A percentile compares a stretch with the other conserved stretches of the same genome.
Conservation (phyloP, 2,329 filamentous ascomycete genomes). For the Colletotrichum tabaci region DNA sequence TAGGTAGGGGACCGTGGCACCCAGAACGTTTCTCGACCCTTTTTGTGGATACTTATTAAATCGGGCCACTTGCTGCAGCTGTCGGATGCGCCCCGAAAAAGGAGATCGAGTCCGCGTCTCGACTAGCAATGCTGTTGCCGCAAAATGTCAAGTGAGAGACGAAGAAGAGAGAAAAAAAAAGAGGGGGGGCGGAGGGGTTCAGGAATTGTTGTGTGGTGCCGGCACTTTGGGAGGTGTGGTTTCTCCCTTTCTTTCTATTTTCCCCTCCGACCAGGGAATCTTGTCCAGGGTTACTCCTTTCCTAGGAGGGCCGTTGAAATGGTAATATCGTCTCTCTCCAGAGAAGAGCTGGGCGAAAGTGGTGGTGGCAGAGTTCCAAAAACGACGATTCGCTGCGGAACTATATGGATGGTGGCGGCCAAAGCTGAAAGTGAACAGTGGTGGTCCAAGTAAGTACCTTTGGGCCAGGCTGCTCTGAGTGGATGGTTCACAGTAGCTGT, state of each 20-base stretch:
- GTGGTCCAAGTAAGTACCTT: constrained; percentile 16
- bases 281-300: background rate
- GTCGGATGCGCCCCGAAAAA: constrained; percentile 41
- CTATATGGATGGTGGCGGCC: constrained; percentile 7
- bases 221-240: no score
- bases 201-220: background rate
- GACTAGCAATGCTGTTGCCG: constrained; percentile 33
- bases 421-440: background rate
- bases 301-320: background rate
- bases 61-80: constrained; percentile 41
- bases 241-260: background rate
- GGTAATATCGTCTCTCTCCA: background rate
- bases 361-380: background rate
- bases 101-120: constrained; percentile 42
- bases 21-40: constrained; percentile 44
- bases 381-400: constrained; percentile 12
- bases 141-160: constrained; percentile 8
- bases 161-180: background rate
- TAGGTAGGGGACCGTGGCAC: constrained; percentile 41
- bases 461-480: constrained; percentile 7
- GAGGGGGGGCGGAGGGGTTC: background rate
- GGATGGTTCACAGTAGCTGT: constrained; percentile 21
- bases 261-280: background rate
- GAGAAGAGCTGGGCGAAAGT: constrained; percentile 6
- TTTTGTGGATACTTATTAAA: constrained; percentile 43